These are phyloP conservation scores for Aspergillus fischeri DNA, from an alignment of 2,329 filamentous ascomycete species.

Conservation along the genomic window DNA sequence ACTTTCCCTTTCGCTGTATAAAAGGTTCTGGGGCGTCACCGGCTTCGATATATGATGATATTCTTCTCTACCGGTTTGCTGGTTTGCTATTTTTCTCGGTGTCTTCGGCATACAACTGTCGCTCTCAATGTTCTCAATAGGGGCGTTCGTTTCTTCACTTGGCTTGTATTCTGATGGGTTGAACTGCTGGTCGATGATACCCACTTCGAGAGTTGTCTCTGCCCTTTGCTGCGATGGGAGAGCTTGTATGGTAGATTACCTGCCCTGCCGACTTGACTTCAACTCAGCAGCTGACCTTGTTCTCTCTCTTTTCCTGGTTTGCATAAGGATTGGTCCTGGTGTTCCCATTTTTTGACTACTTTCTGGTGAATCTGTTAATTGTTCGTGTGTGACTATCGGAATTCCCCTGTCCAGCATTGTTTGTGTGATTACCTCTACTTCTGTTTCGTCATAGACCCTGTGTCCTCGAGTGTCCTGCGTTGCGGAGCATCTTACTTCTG, in stretches of 20 bases:
- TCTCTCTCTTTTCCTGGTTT: neutral
- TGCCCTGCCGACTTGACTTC: neutral
- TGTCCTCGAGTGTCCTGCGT: neutral
- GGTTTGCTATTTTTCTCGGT: slow-evolving; percentile 7
- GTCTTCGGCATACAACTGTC: slow-evolving; percentile 7
- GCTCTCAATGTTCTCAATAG: neutral
- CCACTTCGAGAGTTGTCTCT: neutral
- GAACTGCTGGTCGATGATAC: slow-evolving; percentile 10
- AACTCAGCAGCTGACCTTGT: neutral
- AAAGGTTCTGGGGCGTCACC: slow-evolving; percentile 23
- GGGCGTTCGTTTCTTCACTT: neutral
- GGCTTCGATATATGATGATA: slow-evolving; percentile 15
- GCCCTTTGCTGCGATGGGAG: neutral
- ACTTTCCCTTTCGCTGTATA: slow-evolving; percentile 26
- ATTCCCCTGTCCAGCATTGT: neutral
- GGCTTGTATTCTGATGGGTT: slow-evolving; percentile 3
- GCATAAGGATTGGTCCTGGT: slow-evolving; percentile 9
- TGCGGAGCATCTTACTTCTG: neutral
- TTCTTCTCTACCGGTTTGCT: slow-evolving; percentile 10
- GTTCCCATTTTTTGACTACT: slow-evolving; percentile 7
- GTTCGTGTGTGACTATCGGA: neutral
- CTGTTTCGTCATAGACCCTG: slow-evolving; percentile 14
- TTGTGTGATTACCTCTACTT: neutral
- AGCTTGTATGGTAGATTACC: neutral
- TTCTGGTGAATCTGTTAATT: slow-evolving; percentile 13